Evolutionary conservation across 2,329 filamentous ascomycete genomes (phyloP).

Genomic region (Whalleya microplaca): DNA sequence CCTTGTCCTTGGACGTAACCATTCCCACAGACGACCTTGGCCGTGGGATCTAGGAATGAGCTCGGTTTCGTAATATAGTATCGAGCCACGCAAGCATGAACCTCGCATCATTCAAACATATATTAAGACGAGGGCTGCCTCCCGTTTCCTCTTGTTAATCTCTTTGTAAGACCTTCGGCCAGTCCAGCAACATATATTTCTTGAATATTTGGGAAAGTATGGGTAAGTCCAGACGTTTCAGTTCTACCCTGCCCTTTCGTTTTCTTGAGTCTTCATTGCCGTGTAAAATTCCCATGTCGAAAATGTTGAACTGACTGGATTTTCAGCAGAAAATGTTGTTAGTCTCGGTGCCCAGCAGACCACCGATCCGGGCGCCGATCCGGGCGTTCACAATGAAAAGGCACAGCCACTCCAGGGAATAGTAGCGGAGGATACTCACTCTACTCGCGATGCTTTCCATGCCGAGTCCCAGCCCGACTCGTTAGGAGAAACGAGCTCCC

Average conservation of each 20-base stretch:
- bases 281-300: neutral
- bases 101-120: neutral
- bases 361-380: slow-evolving; percentile 20
- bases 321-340: slow-evolving; percentile 22
- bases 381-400: slow-evolving; percentile 1
- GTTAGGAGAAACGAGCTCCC: slow-evolving; percentile 25
- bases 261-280: too few relatives aligned
- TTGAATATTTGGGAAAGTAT: slow-evolving; percentile 5
- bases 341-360: slow-evolving; percentile 21
- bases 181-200: neutral
- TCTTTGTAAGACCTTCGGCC: neutral
- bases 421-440: neutral
- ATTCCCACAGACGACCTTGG: neutral
- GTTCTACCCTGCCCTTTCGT: neutral
- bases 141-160: too few relatives aligned
- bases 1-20: neutral
- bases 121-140: too few relatives aligned
- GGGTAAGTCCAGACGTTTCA: slow-evolving; percentile 8
- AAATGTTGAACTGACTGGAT: too few relatives aligned
- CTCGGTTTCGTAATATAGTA: too few relatives aligned
- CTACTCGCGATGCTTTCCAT: slow-evolving; percentile 1
- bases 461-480: slow-evolving; percentile 18
- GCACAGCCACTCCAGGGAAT: neutral
- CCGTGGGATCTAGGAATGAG: neutral
- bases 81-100: slow-evolving; percentile 1